Evolutionary conservation across 768 basidiomycete genomes (phyloP).

Genomic region (Trametes cinnabarina): DNA sequence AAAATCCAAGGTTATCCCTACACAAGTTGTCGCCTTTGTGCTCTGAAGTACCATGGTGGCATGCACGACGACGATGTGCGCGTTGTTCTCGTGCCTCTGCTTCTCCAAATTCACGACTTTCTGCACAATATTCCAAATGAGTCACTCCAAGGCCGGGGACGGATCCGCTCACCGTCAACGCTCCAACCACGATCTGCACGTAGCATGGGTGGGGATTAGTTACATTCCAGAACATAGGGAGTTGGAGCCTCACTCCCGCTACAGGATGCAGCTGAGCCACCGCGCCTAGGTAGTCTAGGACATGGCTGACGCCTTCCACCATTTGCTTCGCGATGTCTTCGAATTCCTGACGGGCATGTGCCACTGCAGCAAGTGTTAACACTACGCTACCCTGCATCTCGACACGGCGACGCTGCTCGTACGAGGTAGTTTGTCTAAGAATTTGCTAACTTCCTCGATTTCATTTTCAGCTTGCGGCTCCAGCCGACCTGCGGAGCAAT

Average conservation of each 20-base stretch:
- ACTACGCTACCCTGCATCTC: no score
- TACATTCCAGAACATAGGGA: no score
- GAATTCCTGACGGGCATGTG: neutral
- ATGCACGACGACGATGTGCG: conserved; percentile 1
- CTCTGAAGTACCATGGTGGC: conserved; percentile 7
- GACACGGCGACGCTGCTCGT: neutral
- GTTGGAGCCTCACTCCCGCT: neutral
- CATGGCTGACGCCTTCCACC: neutral
- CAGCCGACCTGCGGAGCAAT: neutral
- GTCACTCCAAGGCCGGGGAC: no score
- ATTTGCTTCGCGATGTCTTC: neutral
- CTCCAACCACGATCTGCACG: neutral
- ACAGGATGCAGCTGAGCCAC: neutral
- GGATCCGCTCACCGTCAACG: neutral
- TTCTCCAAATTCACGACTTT: neutral
- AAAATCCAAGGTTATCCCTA: neutral
- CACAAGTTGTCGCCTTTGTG: no score
- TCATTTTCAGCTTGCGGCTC: conserved; percentile 3
- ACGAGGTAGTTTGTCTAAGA: neutral
- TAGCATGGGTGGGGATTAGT: no score
- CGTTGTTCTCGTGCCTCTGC: conserved; percentile 5
- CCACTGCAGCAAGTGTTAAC: neutral
- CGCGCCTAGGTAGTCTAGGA: neutral
- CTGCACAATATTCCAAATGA: neutral
- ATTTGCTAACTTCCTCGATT: neutral